phyloP scores from a whole-genome alignment of 306 rosid genomes.

The Astragalus glycyphyllos region DNA sequence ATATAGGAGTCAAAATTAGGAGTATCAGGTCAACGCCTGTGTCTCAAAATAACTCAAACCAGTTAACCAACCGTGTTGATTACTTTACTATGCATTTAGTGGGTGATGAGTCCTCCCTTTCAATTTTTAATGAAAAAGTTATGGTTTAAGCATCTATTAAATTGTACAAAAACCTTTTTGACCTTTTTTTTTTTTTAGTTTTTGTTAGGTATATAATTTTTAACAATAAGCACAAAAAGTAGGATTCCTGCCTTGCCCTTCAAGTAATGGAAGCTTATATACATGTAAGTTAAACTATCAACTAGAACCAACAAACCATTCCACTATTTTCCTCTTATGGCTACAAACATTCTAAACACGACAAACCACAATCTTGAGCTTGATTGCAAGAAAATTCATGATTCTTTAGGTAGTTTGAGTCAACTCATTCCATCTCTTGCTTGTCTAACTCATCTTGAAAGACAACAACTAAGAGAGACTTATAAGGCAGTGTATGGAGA shows the following conservation, averaged over 20 bases:
- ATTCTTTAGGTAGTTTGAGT: slow-evolving; percentile 52
- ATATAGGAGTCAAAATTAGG: too few species aligned
- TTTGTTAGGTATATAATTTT: too few species aligned
- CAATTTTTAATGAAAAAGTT: too few species aligned
- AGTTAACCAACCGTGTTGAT: too few species aligned
- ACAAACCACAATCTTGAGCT: slow-evolving; percentile 43
- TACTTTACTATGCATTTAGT: not conserved
- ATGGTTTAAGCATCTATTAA: too few species aligned
- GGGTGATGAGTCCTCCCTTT: slow-evolving; percentile 15
- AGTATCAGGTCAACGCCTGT: too few species aligned
- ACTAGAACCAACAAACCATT: slow-evolving; percentile 11
- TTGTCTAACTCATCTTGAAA: slow-evolving; percentile 47
- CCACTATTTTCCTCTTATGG: slow-evolving; percentile 20
- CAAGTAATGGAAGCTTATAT: slow-evolving; percentile 49
- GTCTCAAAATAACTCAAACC: too few species aligned
- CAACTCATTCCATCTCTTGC: slow-evolving; percentile 52
- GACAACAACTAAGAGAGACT: slow-evolving; percentile 55
- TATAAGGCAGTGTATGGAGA: slow-evolving; percentile 66
- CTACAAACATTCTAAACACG: slow-evolving; percentile 50
- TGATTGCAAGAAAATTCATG: slow-evolving; percentile 67
- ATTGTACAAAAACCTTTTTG: too few species aligned
- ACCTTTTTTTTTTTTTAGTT: too few species aligned
- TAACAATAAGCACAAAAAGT: slow-evolving; percentile 28
- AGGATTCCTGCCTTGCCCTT: slow-evolving; percentile 50
- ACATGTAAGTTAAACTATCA: not conserved